Base-by-base conservation (phyloP, 2,329 filamentous ascomycete species). In the Fusarium sp. region DNA sequence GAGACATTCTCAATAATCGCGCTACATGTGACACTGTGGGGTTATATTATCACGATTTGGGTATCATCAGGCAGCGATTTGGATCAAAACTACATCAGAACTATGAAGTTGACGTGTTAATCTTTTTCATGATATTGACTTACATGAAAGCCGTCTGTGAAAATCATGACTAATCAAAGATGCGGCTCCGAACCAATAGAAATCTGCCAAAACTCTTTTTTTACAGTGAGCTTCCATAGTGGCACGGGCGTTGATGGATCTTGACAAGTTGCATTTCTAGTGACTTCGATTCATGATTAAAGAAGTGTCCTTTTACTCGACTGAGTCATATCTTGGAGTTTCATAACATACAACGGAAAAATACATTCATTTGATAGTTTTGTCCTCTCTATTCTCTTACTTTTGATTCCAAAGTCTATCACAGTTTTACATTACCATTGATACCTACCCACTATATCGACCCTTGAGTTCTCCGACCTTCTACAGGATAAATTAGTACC, bases 261-360 rank as follows among this genome's bases (percentile, higher is more conserved):
- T 70, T 77, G 74, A 72, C 75, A 77, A 77, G 68, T 77, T 77
- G 75, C 42, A 65, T 64, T 77, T 77, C 76, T 74, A 76, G 74
- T 60, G 68, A 75, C 76, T 77, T 77, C 74, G 74, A 77, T 73
- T 54, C 18, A 63, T 47, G 46, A 65, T 27, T 33, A 33, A 62
- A 59, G 57, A 77, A 73, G 71, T 77, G 76, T 75, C 76, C 76
- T 76, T 61, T 76, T 60, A 44, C 42, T 31, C 18, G 62, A 65
- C 70, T 77, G 73, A 77, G 65, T 76, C 75, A 75, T 69, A 36
- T 57, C 46, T 69, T 54, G 12, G 20, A 33, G 44, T 5, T 31
- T 46, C 47, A 44, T 38, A 44, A 66, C 25, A 47, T 62, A 60
- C 65, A 61, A 50, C 31, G 38, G 15, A 17, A 33, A 39, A 17